Conservation (phyloP, 345 rosid species). For the Hypericum perforatum region DNA sequence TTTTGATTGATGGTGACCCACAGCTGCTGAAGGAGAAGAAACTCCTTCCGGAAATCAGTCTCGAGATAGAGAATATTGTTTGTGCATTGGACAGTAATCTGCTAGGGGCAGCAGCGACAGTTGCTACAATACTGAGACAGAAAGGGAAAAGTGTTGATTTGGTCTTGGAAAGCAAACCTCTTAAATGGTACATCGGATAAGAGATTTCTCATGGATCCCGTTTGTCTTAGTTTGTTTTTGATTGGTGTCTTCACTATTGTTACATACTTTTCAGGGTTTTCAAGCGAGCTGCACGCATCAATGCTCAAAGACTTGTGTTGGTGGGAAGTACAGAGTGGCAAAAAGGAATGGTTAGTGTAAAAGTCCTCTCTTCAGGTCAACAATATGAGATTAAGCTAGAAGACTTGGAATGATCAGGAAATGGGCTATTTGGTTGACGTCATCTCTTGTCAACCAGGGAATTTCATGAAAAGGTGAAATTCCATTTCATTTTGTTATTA, state of each 20-base stretch:
- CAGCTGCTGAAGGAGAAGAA: constrained; percentile 87
- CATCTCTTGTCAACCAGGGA: too few species aligned
- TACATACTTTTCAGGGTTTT: constrained; percentile 51
- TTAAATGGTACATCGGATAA: constrained; percentile 52
- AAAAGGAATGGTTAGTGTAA: constrained; percentile 72
- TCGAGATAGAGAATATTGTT: constrained; percentile 64
- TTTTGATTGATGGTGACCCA: constrained; percentile 3
- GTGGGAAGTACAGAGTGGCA: constrained; percentile 78
- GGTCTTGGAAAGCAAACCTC: constrained; percentile 74
- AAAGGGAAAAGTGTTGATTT: constrained; percentile 80
- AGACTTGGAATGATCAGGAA: constrained; percentile 38
- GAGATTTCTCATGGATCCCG: not conserved
- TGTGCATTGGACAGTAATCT: constrained; percentile 72
- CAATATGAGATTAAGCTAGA: constrained; percentile 66
- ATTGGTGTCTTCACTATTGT: not conserved
- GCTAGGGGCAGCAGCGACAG: constrained; percentile 70
- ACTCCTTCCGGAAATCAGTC: constrained; percentile 50
- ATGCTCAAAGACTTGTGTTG: constrained; percentile 68
- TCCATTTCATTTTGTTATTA: too few species aligned
- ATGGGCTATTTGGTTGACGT: too few species aligned
- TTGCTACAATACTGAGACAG: constrained; percentile 63
- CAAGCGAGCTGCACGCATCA: constrained; percentile 71
- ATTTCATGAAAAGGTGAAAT: too few species aligned
- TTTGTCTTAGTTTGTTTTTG: not conserved
- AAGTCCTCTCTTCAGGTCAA: constrained; percentile 62